Percentiles rank a stretch among this genome's conserved stretches.
These are phyloP conservation scores for Hirsutella rhossiliensis DNA, from an alignment of 2,329 filamentous ascomycete genomes.

Conservation along the genomic window DNA sequence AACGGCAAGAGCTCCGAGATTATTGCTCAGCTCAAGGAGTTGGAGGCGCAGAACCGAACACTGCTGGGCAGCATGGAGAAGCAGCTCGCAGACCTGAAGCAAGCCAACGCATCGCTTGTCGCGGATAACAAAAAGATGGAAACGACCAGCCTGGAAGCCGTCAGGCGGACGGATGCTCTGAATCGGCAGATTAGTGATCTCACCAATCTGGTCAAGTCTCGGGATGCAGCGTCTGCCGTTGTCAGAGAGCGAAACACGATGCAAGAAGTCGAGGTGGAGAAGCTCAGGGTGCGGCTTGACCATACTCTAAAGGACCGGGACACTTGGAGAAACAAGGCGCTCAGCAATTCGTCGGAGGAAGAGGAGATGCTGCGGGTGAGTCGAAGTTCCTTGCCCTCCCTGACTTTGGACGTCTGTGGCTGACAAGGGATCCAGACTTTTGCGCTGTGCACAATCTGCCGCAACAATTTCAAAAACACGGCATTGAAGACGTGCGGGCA, in stretches of 20 bases:
- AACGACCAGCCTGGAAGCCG: slow-evolving; percentile 55
- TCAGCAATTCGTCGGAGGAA: slow-evolving; percentile 70
- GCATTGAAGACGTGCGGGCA: slow-evolving; percentile 90
- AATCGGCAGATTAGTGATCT: slow-evolving; percentile 68
- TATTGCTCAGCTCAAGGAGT: slow-evolving; percentile 83
- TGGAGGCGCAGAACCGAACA: slow-evolving; percentile 64
- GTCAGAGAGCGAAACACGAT: slow-evolving; percentile 46
- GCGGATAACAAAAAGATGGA: slow-evolving; percentile 67
- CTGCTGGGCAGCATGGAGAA: slow-evolving; percentile 81
- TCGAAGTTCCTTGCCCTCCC: slow-evolving; percentile 12
- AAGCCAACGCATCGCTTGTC: slow-evolving; percentile 59
- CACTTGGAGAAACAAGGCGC: slow-evolving; percentile 70
- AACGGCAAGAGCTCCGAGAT: slow-evolving; percentile 89
- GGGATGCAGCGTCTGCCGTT: slow-evolving; percentile 49
- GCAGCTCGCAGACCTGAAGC: slow-evolving; percentile 72
- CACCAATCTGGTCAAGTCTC: slow-evolving; percentile 59
- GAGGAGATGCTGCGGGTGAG: slow-evolving; percentile 79
- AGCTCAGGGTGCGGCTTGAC: slow-evolving; percentile 64
- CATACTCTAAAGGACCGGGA: slow-evolving; percentile 75
- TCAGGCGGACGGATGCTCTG: slow-evolving; percentile 57
- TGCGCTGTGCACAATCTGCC: slow-evolving; percentile 77
- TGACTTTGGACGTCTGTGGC: background rate
- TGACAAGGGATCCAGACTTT: slow-evolving; percentile 17
- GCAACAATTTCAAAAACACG: slow-evolving; percentile 87
- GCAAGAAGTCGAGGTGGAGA: slow-evolving; percentile 66